These are phyloP conservation scores for Clonostachys chloroleuca DNA, from an alignment of 2,329 filamentous ascomycete genomes.

Conservation along the genomic window DNA sequence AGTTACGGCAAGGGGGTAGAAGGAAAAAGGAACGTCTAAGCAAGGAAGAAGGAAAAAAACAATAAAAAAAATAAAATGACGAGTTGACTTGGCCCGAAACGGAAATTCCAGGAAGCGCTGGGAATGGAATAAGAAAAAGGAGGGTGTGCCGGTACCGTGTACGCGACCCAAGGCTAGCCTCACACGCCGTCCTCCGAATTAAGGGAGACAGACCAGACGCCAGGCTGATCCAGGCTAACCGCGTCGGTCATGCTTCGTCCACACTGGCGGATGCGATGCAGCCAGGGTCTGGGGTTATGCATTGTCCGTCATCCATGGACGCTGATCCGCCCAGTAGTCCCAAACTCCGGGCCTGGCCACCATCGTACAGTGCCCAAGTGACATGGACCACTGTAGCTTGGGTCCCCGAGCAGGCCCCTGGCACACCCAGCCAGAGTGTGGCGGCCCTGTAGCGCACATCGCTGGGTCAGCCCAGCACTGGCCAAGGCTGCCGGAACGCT, in stretches of 20 bases:
- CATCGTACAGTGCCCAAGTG: no score
- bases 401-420: no score
- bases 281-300: slow-evolving; percentile 1
- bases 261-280: slow-evolving; percentile 1
- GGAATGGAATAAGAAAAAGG: no score
- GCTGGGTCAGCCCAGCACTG: neutral
- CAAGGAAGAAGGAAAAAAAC: neutral
- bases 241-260: neutral
- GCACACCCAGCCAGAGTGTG: no score
- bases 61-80: slow-evolving; percentile 1
- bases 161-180: no score
- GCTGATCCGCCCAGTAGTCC: slow-evolving; percentile 4
- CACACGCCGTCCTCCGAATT: neutral
- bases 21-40: neutral
- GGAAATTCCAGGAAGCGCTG: neutral
- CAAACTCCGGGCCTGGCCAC: slow-evolving; percentile 1
- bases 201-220: neutral
- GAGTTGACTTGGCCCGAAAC: neutral
- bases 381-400: no score
- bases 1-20: neutral
- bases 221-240: neutral
- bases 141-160: no score
- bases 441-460: neutral
- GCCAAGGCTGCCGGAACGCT: slow-evolving; percentile 1
- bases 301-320: neutral